phyloP scores from a whole-genome alignment of 1,284 basidiomycete genomes.

The Trametes sp. region DNA sequence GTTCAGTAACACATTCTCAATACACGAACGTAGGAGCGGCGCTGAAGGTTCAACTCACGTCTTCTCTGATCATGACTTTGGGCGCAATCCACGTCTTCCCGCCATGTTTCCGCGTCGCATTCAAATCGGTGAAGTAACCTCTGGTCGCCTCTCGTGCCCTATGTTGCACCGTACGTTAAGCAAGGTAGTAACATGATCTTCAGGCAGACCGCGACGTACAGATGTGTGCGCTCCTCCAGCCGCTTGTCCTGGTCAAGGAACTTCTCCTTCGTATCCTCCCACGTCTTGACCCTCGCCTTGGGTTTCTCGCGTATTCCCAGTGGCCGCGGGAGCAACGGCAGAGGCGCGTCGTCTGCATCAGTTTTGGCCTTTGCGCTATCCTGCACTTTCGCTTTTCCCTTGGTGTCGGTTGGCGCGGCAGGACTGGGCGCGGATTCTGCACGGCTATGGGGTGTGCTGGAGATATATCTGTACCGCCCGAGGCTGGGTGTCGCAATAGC shows the following conservation, averaged over 20 bases:
- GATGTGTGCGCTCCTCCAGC: slow-evolving; percentile 74
- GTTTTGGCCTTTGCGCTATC: slow-evolving; percentile 16
- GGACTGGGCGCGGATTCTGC: slow-evolving; percentile 7
- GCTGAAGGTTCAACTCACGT: slow-evolving; percentile 61
- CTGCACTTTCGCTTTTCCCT: slow-evolving; percentile 25
- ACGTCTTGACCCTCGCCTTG: slow-evolving; percentile 61
- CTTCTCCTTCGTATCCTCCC: slow-evolving; percentile 74
- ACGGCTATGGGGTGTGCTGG: slow-evolving; percentile 12
- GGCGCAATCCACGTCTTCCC: slow-evolving; percentile 98
- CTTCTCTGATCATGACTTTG: slow-evolving; percentile 86
- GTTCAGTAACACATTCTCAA: slow-evolving; percentile 1
- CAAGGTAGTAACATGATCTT: no score
- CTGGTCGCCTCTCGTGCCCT: slow-evolving; percentile 88
- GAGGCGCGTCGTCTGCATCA: slow-evolving; percentile 32
- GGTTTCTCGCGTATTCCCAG: slow-evolving; percentile 76
- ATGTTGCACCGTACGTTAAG: neutral
- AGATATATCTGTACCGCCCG: slow-evolving; percentile 14
- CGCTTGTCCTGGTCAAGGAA: slow-evolving; percentile 77
- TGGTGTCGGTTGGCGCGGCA: slow-evolving; percentile 8
- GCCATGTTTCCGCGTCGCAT: slow-evolving; percentile 82
- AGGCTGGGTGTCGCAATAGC: neutral
- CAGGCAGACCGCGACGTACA: slow-evolving; percentile 56
- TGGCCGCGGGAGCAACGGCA: slow-evolving; percentile 73
- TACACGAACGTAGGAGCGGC: neutral
- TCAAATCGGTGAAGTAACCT: slow-evolving; percentile 93